Evolutionary conservation across 352 stramenopile genomes (phyloP).

Genomic region (Thraustochytrium striatum): DNA sequence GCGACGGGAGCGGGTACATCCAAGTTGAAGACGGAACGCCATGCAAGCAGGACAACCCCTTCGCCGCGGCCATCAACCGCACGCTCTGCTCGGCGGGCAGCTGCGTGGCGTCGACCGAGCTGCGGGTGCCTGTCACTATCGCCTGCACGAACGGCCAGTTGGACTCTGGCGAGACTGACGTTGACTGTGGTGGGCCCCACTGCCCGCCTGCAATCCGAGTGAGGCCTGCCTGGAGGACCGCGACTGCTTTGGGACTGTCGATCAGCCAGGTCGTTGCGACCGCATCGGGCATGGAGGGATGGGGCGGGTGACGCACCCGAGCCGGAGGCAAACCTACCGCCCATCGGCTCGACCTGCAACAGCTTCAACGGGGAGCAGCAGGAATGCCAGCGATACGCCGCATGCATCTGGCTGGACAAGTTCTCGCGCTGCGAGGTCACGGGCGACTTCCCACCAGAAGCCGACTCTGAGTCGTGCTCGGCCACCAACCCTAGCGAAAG

Average conservation of each 20-base stretch:
- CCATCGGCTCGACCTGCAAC: neutral
- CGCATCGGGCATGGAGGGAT: too few relatives aligned
- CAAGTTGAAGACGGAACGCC: neutral
- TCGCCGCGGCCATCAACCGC: neutral
- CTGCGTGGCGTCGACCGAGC: neutral
- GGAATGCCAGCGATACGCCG: neutral
- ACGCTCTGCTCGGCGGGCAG: neutral
- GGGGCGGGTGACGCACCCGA: too few relatives aligned
- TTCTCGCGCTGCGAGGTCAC: constrained; percentile 18
- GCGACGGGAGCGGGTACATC: too few relatives aligned
- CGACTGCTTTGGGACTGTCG: constrained; percentile 21
- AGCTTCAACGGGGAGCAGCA: neutral
- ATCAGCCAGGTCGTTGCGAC: constrained; percentile 30
- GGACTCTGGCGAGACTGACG: constrained; percentile 32
- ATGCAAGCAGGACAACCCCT: neutral
- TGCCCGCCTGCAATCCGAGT: neutral
- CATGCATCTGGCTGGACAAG: constrained; percentile 37
- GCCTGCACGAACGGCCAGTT: constrained; percentile 39
- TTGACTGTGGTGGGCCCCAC: constrained; percentile 34
- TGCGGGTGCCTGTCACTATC: neutral
- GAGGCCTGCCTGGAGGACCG: constrained; percentile 20
- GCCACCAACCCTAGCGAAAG: neutral
- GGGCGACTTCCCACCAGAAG: neutral
- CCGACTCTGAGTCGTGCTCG: neutral
- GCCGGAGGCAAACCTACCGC: too few relatives aligned